These are phyloP conservation scores for Primulina eburnea DNA, from an alignment of 257 asterid species.

Conservation along the genomic window DNA sequence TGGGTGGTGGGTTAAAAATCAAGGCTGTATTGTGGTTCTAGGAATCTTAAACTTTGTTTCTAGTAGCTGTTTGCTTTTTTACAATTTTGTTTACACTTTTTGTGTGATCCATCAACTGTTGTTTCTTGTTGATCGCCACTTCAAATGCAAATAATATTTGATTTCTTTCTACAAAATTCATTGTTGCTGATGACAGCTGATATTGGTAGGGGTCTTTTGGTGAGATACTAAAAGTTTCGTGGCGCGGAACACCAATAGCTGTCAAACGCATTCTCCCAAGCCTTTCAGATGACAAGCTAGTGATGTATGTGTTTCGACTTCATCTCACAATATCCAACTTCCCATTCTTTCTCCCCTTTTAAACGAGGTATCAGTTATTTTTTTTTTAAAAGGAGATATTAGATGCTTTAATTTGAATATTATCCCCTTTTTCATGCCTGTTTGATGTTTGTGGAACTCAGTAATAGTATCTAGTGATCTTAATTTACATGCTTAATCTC, in stretches of 20 bases:
- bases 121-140: conserved; percentile 9
- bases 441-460: conserved; percentile 16
- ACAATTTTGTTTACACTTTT: background rate
- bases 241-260: conserved; percentile 99
- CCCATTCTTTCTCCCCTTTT: conserved; percentile 1
- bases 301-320: conserved; percentile 52
- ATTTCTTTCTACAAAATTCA: conserved; percentile 21
- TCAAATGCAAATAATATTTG: conserved; percentile 5
- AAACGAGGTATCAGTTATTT: background rate
- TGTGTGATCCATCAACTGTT: background rate
- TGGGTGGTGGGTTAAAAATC: background rate
- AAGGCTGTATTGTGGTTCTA: background rate
- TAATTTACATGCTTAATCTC: background rate
- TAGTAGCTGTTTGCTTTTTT: conserved; percentile 6
- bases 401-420: conserved; percentile 1
- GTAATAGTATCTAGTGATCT: conserved; percentile 7
- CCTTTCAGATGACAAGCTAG: conserved; percentile 93
- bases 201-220: conserved; percentile 91
- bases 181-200: conserved; percentile 36
- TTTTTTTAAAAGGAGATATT: background rate
- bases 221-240: conserved; percentile 86
- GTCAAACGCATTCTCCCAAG: conserved; percentile 95
- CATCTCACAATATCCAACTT: conserved; percentile 14
- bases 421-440: conserved; percentile 14
- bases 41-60: background rate